Conservation (phyloP, 345 rosid species). For the Eutrema heterophyllum region DNA sequence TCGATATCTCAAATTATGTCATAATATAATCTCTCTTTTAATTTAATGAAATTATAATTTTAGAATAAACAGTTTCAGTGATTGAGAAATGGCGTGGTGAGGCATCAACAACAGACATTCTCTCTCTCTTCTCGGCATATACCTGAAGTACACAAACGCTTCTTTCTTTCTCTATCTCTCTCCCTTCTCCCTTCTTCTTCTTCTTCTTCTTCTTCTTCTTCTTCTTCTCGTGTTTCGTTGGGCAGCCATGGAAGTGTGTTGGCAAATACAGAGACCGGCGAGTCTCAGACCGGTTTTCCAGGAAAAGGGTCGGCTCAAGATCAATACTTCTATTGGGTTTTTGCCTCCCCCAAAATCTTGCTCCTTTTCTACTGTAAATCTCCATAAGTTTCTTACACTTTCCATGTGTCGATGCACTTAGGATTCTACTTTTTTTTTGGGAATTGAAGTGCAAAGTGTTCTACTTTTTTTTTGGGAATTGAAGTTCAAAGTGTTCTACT, state of each 20-base stretch:
- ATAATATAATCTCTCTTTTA: background rate
- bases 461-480: background rate
- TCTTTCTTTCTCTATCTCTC: background rate
- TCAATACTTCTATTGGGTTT: slow-evolving; percentile 47
- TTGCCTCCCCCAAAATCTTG: slow-evolving; percentile 32
- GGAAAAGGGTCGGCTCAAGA: slow-evolving; percentile 36
- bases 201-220: no score
- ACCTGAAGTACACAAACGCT: slow-evolving; percentile 5
- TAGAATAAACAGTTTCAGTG: slow-evolving; percentile 12
- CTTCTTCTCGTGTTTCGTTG: background rate
- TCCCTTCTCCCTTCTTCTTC: background rate
- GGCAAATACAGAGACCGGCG: slow-evolving; percentile 51
- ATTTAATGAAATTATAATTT: background rate
- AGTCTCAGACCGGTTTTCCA: slow-evolving; percentile 34
- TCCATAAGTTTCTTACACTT: background rate
- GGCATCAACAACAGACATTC: slow-evolving; percentile 11
- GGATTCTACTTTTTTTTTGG: slow-evolving; percentile 1
- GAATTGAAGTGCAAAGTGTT: slow-evolving; percentile 1
- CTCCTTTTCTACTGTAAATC: slow-evolving; percentile 33
- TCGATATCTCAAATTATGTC: background rate
- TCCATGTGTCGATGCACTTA: slow-evolving; percentile 4
- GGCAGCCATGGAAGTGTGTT: slow-evolving; percentile 58
- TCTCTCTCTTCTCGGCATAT: slow-evolving; percentile 7
- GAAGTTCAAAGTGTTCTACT: background rate
- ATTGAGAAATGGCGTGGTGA: slow-evolving; percentile 17